Base-by-base conservation (phyloP, 495 filamentous ascomycete species). In the Apiosordaria backusii region DNA sequence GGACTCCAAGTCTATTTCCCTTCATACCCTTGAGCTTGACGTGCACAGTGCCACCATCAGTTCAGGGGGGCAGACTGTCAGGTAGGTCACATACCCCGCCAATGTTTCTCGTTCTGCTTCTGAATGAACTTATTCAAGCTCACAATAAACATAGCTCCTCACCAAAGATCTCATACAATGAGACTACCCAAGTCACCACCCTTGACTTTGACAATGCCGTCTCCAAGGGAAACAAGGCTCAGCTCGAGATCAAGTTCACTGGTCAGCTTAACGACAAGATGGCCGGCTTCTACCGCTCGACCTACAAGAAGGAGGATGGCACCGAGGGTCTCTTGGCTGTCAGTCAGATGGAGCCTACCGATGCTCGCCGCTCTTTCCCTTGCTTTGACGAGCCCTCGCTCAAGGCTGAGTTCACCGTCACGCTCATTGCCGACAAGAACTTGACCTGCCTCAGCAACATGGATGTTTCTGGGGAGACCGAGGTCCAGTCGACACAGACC, bases 1-100 rank as follows among this genome's bases (percentile, higher is more conserved):
- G 74, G 90, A 95, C 70, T 90, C 91, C 67, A 92, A 82, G 69
- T 92, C 91, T 24, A 88, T 99, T 72, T 87, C 92, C 45, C 86
- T 99, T 68, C 96, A 99, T 77, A 88, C 90, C 61, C 80, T 92
- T 68, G 90, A 97, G 71, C 82, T 99, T 70, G 87, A 94, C 24
- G 91, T 97, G 69, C 88, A 94, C 74, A 87, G 82, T 65, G 90
- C 89, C 68, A 86, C 84, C 57, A 78, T 99, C 70, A 80, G 76
- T 19, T 84, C 83, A 40, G 86, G 77, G 27, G 83, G 81, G 7
- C 69, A 70, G 45, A 78, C 80, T 15, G 73, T 81, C 57, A 81
- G 76, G 75, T 83, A 65, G 70, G 79, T 71, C 50, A 19, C 22
- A 27, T 26, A 21, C 27, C 15, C 22, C 9, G 19, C 27, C 26